Evolutionary conservation across 805 yeast species (phyloP), one percentile per base, ranked within the genome.

Genomic region (Yamadazyma kitorensis): DNA sequence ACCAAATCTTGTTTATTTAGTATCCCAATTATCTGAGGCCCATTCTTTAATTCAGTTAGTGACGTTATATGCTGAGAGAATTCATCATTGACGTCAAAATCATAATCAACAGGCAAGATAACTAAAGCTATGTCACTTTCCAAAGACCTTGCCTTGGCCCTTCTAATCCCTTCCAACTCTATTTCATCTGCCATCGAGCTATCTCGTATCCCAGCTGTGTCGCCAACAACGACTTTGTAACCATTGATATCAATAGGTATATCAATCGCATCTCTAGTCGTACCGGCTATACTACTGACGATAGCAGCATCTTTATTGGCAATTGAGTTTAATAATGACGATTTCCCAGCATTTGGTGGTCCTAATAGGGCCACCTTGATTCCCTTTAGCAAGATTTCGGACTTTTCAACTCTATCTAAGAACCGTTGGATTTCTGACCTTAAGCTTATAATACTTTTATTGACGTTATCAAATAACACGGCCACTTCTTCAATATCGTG

Each of bases 341-440:
- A 88, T 54, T 93, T 93, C 0, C 98, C 98, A 1, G 96, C 96
- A 57, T 93, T 93, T 1, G 98, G 96, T 5, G 95, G 93, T 0
- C 98, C 98, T 10, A 89, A 44, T 7, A 93, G 61, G 0, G 82
- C 78, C 17, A 89, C 49, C 37, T 76, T 76, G 18, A 91, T 78
- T 1, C 98, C 98, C 16, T 72, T 67, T 25, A 81, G 57, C 11
- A 91, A 55, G 1, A 89, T 62, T 44, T 80, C 84, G 0, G 86
- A 74, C 34, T 76, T 61, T 24, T 66, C 64, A 4, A 81, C 74
- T 47, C 68, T 75, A 1, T 42, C 29, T 16, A 78, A 47, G 44
- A 72, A 76, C 10, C 51, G 37, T 0, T 49, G 37, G 10, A 88
- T 65, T 20, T 81, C 79, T 0, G 3, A 4, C 12, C 68, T 56